These are phyloP conservation scores for Xylaria sp. DNA, from an alignment of 2,329 filamentous ascomycete species.

Conservation along the genomic window DNA sequence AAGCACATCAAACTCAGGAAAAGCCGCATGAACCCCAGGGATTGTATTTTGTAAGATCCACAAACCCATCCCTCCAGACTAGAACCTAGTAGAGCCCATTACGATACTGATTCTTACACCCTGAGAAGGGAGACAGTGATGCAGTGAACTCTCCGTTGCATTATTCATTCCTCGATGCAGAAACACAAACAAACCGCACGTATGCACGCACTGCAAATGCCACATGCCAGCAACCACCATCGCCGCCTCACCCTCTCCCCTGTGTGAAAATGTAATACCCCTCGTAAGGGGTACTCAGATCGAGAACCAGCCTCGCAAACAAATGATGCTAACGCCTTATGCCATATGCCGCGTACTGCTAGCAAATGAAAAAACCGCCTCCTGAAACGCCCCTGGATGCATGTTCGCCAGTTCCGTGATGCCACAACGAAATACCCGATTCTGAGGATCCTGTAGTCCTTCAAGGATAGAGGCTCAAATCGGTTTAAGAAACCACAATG, in stretches of 20 bases:
- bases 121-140: too few species aligned
- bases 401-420: not conserved
- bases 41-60: not conserved
- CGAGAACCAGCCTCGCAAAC: not conserved
- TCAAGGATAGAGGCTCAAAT: not conserved
- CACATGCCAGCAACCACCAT: too few species aligned
- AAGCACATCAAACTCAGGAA: too few species aligned
- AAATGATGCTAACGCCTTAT: slow-evolving; percentile 6
- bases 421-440: not conserved
- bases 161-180: too few species aligned
- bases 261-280: not conserved
- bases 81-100: not conserved
- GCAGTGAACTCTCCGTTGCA: too few species aligned
- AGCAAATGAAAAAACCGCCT: slow-evolving; percentile 1
- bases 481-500: not conserved
- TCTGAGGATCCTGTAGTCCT: not conserved
- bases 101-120: too few species aligned
- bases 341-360: slow-evolving; percentile 11
- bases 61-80: too few species aligned
- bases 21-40: not conserved
- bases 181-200: too few species aligned
- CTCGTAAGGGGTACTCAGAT: not conserved
- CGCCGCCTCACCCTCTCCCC: not conserved
- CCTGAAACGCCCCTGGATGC: slow-evolving; percentile 16
- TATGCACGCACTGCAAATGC: too few species aligned